Conservation (phyloP, 2,329 filamentous ascomycete genomes). For the Cladosporium austrohemisphaericum region DNA sequence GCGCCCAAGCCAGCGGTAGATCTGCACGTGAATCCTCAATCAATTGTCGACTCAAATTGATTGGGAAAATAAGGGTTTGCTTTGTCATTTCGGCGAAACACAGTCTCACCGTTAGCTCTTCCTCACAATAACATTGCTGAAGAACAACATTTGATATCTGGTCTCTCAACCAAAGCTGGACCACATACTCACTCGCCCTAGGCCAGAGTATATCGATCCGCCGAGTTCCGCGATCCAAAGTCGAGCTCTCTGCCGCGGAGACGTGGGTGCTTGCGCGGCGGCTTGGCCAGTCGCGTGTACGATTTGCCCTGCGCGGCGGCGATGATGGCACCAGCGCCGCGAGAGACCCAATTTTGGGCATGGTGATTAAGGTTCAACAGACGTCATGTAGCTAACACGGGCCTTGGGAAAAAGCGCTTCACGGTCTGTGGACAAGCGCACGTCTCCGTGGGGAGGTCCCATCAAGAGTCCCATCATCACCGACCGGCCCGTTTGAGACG, state of each 20-base stretch:
- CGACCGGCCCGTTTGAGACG: not conserved
- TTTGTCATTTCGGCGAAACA: no score
- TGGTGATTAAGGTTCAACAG: not conserved
- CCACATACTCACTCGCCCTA: no score
- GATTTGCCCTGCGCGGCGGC: not conserved
- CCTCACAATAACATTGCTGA: no score
- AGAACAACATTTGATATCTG: no score
- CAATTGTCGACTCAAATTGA: constrained; percentile 7
- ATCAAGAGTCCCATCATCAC: not conserved
- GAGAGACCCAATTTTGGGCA: not conserved
- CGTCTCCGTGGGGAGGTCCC: constrained; percentile 3
- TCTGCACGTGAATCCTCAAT: constrained; percentile 9
- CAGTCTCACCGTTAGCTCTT: no score
- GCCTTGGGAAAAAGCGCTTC: constrained; percentile 7
- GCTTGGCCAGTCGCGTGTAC: not conserved
- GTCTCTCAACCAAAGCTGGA: no score
- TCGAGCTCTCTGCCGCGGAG: not conserved
- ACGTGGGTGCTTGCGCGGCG: constrained; percentile 6
- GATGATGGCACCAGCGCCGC: not conserved
- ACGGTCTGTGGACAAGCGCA: not conserved
- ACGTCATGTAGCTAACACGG: constrained; percentile 9
- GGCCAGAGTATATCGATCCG: no score
- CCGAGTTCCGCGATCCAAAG: not conserved
- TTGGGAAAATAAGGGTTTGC: no score
- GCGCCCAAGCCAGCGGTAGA: constrained; percentile 6